Percentiles rank a stretch among this genome's conserved stretches.
Conservation (phyloP, 2,329 filamentous ascomycete species). For the Fusarium tanahbumbuense region DNA sequence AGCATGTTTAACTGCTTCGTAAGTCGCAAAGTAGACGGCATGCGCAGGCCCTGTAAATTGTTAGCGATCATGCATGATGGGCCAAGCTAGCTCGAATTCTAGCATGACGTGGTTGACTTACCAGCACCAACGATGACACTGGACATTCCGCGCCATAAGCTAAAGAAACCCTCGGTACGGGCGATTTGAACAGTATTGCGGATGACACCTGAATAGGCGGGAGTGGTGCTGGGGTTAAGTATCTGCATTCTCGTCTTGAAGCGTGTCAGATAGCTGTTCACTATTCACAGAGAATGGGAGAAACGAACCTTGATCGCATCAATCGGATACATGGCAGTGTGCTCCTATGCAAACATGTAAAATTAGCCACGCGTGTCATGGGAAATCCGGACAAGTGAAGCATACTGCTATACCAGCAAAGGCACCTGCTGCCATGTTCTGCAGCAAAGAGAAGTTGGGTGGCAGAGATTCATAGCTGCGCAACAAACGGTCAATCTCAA, state of each 20-base stretch:
- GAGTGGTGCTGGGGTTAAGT: constrained; percentile 82
- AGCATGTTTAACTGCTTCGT: constrained; percentile 95
- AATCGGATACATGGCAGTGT: constrained; percentile 99
- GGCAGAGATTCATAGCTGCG: constrained; percentile 90
- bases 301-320: constrained; percentile 89
- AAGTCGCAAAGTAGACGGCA: constrained; percentile 98
- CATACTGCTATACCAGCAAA: constrained; percentile 95
- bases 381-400: constrained; percentile 17
- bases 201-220: constrained; percentile 88
- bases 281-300: background rate
- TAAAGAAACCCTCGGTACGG: constrained; percentile 86
- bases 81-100: constrained; percentile 37
- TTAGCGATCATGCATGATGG: constrained; percentile 16
- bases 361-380: constrained; percentile 26
- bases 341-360: constrained; percentile 71
- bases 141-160: constrained; percentile 95
- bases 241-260: constrained; percentile 96
- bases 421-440: constrained; percentile 96
- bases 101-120: constrained; percentile 57
- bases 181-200: constrained; percentile 95
- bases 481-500: constrained; percentile 14
- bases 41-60: constrained; percentile 83
- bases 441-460: constrained; percentile 90
- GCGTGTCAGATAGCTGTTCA: constrained; percentile 33
- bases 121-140: constrained; percentile 96